Base-by-base conservation (phyloP, 805 yeast genomes). In the Cyberlindnera maritima region DNA sequence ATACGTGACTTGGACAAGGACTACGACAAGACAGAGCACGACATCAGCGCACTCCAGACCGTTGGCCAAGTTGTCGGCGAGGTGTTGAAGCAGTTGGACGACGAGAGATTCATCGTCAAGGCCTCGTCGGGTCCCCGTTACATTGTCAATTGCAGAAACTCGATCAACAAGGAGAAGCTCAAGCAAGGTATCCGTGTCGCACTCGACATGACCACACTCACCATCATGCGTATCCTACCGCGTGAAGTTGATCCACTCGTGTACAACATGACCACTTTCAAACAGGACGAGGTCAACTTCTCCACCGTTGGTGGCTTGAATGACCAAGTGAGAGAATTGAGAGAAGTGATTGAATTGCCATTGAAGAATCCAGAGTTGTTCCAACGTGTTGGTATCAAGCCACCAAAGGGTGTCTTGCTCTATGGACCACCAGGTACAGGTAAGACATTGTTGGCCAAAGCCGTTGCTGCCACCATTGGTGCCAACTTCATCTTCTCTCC, bases 381-480 rank as follows among this genome's bases (percentile, higher is more conserved):
- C 68, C 74, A 87, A 52, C 83, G 99, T 66, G 97, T 94, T 29
- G 99, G 99, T 41, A 94, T 94, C 68, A 90, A 90, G 64, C 96
- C 97, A n/a, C 99, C 99, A 48, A 94, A 94, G 69, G 99, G 98
- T 66, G 98, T 92, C 23, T 72, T 94, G 52, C 75, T 94, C 43
- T 94, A 94, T 64, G 99, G 99, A 8, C 99, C 99, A 7, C 99
- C 99, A 20, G 99, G 99, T 61, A 94, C 99, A 0, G 98, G 99
- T 63, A 92, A 92, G 67, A 92, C 99, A 0, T 73, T 92, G 49
- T 76, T 92, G 62, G 99, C 99, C 15, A 91, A 94, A 63, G 98
- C 98, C 0, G 97, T 91, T 38, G 98, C 99, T 5, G 98, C 98
- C 37, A 94, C 98, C 4, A 89, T 94, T 61, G 98, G 98, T 46